Evolutionary conservation across 1,139 yeast species (phyloP).

Genomic region (Hanseniaspora sp.): DNA sequence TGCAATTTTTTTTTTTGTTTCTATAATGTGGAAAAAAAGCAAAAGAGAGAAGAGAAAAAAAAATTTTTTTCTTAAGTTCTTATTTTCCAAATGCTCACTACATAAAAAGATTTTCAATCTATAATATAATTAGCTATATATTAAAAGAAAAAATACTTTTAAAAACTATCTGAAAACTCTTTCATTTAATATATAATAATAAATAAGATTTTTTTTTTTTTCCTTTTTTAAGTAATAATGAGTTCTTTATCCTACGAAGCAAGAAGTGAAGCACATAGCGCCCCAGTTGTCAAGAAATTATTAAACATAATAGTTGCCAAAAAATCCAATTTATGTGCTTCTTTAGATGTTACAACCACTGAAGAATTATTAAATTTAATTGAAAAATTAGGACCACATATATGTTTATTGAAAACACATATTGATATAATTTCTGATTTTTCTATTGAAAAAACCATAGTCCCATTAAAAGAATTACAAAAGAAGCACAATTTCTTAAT

Average conservation of each 20-base stretch:
- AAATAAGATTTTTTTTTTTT: too few species aligned
- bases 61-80: too few species aligned
- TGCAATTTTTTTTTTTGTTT: too few species aligned
- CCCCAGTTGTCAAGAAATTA: conserved; percentile 71
- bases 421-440: conserved; percentile 88
- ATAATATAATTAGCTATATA: too few species aligned
- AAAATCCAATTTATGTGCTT: conserved; percentile 84
- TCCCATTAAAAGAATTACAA: conserved; percentile 60
- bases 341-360: conserved; percentile 82
- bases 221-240: conserved; percentile 17
- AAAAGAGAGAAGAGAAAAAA: too few species aligned
- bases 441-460: conserved; percentile 63
- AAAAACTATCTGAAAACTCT: too few species aligned
- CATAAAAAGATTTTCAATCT: too few species aligned
- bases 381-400: conserved; percentile 78
- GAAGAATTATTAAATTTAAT: conserved; percentile 57
- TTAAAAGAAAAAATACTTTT: too few species aligned
- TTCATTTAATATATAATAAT: too few species aligned
- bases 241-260: conserved; percentile 42
- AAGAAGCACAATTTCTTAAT: conserved; percentile 72
- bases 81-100: too few species aligned
- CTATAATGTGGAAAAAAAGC: too few species aligned
- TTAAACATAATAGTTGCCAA: conserved; percentile 66
- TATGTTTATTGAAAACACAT: conserved; percentile 88
- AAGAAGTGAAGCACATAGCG: conserved; percentile 60